Base-by-base conservation (phyloP, 495 filamentous ascomycete genomes). In the Filosporella fistucella region DNA sequence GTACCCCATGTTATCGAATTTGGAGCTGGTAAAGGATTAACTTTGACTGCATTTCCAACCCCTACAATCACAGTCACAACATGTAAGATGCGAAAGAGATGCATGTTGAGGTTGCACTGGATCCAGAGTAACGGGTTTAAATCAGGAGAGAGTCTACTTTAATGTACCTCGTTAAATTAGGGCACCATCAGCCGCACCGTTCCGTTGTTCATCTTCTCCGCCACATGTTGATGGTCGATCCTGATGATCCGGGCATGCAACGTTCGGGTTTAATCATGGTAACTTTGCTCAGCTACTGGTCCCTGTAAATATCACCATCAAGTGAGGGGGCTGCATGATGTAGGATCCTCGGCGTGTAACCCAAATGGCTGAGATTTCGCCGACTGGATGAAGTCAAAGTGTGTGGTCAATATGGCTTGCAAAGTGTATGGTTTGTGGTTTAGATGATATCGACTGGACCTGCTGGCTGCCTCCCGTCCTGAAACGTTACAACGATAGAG, bases 1-100 rank as follows among this genome's bases (percentile, higher is more conserved):
- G 62, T 62, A 4, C 71, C 74, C 76, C 76, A 80, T 36, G 67
- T 63, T 55, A 80, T 77, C 43, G 68, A 65, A 43, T 66, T 66
- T 12, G 76, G 76, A 26, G 73, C 73, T 37, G 76, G 76, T 35
- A 80, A 66, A 33, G 76, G 76, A 49, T 78, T 79, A 45, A 74
- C 76, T 30, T 60, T 62, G 39, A 79, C 73, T 0, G 54, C 54
- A n/a, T 53, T 37, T 22, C 14, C 40, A 5, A 21, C 7, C 9
- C 40, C 23, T 8, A 33, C 13, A 22, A 4, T n/a, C 20, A 13
- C 35, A 21, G n/a, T 5, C 9, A 38, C 4, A 21, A 38, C 5
- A 8, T 38, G 20, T 16, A 38, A 4, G n/a, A 38, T 20, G 13
- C 8, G 4, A 21, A 11, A 21, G 35, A 38, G 13, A 22, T 21